A percentile compares a stretch with the other conserved stretches of the same genome.
Evolutionary conservation across 1,284 basidiomycete genomes (phyloP).

Genomic region (Schizophyllum commune): DNA sequence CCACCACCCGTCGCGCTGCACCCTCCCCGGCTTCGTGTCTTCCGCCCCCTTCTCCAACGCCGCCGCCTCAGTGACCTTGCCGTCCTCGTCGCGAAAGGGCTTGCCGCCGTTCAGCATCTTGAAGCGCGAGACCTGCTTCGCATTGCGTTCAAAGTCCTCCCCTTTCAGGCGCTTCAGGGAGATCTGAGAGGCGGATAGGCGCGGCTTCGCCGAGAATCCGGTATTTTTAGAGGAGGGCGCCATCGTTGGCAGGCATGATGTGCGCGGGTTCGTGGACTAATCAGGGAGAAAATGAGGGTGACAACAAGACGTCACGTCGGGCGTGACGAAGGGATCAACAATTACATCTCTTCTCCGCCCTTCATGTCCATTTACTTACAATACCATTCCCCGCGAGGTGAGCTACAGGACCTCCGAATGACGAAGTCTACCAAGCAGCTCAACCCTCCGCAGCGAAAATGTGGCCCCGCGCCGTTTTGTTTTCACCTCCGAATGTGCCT

Average conservation of each 20-base stretch:
- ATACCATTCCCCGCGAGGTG: too few species aligned
- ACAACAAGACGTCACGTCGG: too few species aligned
- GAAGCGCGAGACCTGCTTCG: constrained; percentile 72
- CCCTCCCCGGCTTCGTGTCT: constrained; percentile 80
- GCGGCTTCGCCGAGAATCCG: constrained; percentile 38
- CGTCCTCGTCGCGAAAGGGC: constrained; percentile 81
- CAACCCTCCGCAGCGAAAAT: too few species aligned
- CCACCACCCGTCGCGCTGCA: constrained; percentile 92
- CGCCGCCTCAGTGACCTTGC: constrained; percentile 87
- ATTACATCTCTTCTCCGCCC: too few species aligned
- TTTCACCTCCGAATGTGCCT: too few species aligned
- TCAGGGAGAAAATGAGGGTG: too few species aligned
- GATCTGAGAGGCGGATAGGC: constrained; percentile 41
- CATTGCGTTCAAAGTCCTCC: constrained; percentile 92
- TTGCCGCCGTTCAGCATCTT: constrained; percentile 92
- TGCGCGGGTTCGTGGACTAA: too few species aligned
- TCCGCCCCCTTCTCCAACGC: constrained; percentile 90
- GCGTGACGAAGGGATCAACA: too few species aligned
- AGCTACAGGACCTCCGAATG: too few species aligned
- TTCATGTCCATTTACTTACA: too few species aligned
- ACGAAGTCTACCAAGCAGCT: too few species aligned
- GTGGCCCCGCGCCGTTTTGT: too few species aligned
- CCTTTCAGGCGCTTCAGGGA: constrained; percentile 75
- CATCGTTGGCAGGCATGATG: constrained; percentile 29
- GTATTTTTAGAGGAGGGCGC: constrained; percentile 43